Conservation (phyloP, 345 rosid genomes). For the Gossypium arboreum region DNA sequence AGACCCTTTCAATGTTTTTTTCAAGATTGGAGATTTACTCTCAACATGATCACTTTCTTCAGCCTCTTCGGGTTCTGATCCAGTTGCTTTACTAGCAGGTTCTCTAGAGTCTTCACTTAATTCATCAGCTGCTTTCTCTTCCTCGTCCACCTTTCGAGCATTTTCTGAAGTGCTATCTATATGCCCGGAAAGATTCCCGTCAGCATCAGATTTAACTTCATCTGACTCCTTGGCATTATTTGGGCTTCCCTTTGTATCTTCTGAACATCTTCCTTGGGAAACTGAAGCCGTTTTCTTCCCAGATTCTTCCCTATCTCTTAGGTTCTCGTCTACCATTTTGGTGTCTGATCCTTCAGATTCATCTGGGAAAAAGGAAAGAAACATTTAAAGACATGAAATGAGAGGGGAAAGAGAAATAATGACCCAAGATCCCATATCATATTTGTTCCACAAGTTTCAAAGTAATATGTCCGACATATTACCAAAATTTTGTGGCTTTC, state of each 20-base stretch:
- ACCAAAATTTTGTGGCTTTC: conserved; percentile 3
- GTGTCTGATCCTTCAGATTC: conserved; percentile 38
- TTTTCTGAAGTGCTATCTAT: conserved; percentile 27
- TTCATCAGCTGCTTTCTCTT: conserved; percentile 34
- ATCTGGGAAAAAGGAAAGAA: conserved; percentile 26
- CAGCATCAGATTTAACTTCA: conserved; percentile 45
- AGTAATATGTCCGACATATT: neutral
- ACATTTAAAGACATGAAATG: neutral
- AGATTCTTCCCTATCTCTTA: conserved; percentile 33
- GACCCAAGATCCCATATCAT: neutral
- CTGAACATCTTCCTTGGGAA: conserved; percentile 33
- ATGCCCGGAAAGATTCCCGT: conserved; percentile 31
- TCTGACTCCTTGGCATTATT: conserved; percentile 34
- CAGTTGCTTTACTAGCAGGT: conserved; percentile 33
- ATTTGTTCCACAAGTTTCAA: neutral
- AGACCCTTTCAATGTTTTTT: conserved; percentile 22
- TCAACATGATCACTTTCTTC: conserved; percentile 22
- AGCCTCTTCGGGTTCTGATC: conserved; percentile 42
- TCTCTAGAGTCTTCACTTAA: conserved; percentile 34
- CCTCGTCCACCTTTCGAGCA: conserved; percentile 27
- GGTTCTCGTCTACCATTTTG: conserved; percentile 31
- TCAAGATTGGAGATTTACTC: conserved; percentile 22
- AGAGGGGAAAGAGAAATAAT: neutral
- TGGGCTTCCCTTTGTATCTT: conserved; percentile 33
- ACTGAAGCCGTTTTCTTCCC: conserved; percentile 36